These are phyloP conservation scores for Nannochloris sp. DNA, from an alignment of 139 green algal genomes.

Conservation along the genomic window DNA sequence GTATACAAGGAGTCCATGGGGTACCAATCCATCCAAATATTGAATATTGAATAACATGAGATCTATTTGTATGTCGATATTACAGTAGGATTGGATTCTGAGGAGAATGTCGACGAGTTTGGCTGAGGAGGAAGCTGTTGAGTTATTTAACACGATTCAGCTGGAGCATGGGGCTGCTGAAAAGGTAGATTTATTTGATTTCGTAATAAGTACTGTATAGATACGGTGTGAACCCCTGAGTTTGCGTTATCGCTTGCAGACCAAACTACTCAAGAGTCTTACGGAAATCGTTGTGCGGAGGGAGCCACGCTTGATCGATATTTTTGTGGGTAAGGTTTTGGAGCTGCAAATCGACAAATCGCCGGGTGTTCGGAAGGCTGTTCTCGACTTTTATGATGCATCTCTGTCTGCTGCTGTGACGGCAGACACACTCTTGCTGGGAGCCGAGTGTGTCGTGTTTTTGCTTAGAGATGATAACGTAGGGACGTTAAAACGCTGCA, in stretches of 20 bases:
- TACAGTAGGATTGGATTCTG: no score
- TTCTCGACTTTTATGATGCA: slow-evolving; percentile 24
- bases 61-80: no score
- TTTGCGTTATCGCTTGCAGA: slow-evolving; percentile 11
- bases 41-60: no score
- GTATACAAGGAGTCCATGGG: no score
- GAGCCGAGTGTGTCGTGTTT: neutral
- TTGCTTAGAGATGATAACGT: slow-evolving; percentile 14
- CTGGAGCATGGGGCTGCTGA: slow-evolving; percentile 7
- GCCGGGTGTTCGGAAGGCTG: slow-evolving; percentile 17
- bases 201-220: neutral
- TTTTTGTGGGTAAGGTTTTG: slow-evolving; percentile 31
- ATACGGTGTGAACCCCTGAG: neutral
- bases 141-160: slow-evolving; percentile 29
- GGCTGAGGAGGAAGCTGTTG: slow-evolving; percentile 18
- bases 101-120: neutral
- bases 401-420: slow-evolving; percentile 8
- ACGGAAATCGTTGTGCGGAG: slow-evolving; percentile 36
- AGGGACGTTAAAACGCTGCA: slow-evolving; percentile 5
- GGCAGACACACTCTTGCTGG: slow-evolving; percentile 4
- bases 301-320: slow-evolving; percentile 26
- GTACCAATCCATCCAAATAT: no score
- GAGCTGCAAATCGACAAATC: slow-evolving; percentile 35
- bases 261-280: slow-evolving; percentile 30
- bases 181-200: slow-evolving; percentile 16